Conservation (phyloP, 2,329 filamentous ascomycete species). For the Tolypocladium album region DNA sequence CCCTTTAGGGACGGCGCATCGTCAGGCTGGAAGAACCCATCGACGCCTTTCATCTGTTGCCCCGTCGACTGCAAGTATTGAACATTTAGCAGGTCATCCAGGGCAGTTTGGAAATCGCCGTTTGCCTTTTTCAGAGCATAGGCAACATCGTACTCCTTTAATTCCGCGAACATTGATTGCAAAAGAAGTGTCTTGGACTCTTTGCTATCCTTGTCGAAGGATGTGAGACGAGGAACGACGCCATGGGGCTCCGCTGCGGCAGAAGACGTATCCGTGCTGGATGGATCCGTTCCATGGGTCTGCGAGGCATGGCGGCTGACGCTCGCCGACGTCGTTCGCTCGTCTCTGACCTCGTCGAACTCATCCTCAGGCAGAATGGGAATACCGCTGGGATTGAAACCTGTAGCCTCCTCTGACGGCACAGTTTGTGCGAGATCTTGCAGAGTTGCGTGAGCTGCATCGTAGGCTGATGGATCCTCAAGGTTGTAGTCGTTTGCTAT, state of each 20-base stretch:
- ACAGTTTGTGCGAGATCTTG: slow-evolving; percentile 56
- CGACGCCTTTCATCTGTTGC: slow-evolving; percentile 60
- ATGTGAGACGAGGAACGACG: slow-evolving; percentile 17
- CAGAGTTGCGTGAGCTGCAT: slow-evolving; percentile 47
- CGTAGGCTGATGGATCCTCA: slow-evolving; percentile 35
- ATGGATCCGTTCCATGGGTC: slow-evolving; percentile 13
- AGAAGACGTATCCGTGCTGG: slow-evolving; percentile 15
- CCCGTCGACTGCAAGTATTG: slow-evolving; percentile 63
- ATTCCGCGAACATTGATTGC: slow-evolving; percentile 58
- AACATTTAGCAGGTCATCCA: slow-evolving; percentile 73
- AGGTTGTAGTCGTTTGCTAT: slow-evolving; percentile 68
- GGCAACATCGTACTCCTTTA: slow-evolving; percentile 55
- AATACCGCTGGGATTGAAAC: slow-evolving; percentile 70
- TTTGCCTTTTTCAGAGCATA: slow-evolving; percentile 57
- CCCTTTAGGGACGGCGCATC: slow-evolving; percentile 24
- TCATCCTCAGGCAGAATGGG: slow-evolving; percentile 28
- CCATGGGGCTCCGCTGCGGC: slow-evolving; percentile 10
- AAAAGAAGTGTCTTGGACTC: slow-evolving; percentile 56
- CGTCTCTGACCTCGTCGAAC: slow-evolving; percentile 11
- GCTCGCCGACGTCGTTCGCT: slow-evolving; percentile 14
- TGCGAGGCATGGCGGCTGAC: slow-evolving; percentile 16
- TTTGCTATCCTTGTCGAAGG: slow-evolving; percentile 31
- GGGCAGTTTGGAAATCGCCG: slow-evolving; percentile 56
- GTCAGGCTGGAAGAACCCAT: slow-evolving; percentile 61
- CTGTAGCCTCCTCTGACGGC: slow-evolving; percentile 55